These are phyloP conservation scores for Clarireedia homoeocarpa DNA, from an alignment of 2,329 filamentous ascomycete species.

Conservation along the genomic window DNA sequence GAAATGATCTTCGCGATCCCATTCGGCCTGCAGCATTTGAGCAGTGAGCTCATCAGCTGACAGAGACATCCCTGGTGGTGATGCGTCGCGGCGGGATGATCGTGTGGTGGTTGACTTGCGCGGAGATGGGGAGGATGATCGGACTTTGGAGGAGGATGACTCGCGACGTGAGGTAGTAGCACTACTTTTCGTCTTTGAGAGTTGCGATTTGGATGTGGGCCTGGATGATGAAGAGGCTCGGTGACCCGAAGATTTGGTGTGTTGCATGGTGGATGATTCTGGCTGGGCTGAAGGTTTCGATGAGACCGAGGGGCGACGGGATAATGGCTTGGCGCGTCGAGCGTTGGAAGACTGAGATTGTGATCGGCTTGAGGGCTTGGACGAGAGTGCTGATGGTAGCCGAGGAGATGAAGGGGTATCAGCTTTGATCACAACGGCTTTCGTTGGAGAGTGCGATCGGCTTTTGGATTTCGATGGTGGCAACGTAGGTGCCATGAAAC, in stretches of 20 bases:
- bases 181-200: neutral
- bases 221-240: neutral
- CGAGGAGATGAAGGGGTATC: neutral
- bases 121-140: neutral
- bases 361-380: neutral
- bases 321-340: neutral
- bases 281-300: neutral
- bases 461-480: neutral
- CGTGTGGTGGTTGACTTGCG: neutral
- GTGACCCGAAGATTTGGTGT: neutral
- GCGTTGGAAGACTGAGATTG: neutral
- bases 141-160: neutral
- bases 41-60: conserved; percentile 4
- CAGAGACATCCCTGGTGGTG: neutral
- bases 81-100: neutral
- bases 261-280: neutral
- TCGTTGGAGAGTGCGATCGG: neutral
- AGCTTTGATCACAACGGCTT: neutral
- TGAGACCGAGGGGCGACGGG: neutral
- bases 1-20: conserved; percentile 6
- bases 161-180: neutral
- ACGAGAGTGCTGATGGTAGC: neutral
- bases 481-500: neutral
- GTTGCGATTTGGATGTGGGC: neutral
- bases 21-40: conserved; percentile 4